Evolutionary conservation across 306 rosid genomes (phyloP).

Genomic region (Citrullus mucosospermus): DNA sequence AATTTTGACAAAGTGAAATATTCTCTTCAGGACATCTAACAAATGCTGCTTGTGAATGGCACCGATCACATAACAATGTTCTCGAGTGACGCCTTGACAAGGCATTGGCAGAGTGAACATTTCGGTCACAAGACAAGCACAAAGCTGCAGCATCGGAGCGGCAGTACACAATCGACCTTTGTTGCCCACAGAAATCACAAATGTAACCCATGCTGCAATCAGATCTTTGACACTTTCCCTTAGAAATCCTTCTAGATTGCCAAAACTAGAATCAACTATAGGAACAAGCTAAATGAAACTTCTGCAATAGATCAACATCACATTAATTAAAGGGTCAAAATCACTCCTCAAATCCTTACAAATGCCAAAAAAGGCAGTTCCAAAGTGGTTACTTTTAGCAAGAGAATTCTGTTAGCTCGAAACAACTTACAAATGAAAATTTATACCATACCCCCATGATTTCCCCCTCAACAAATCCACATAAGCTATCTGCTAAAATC

Average conservation of each 20-base stretch:
- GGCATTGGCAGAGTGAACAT: slow-evolving; percentile 92
- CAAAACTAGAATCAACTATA: background rate
- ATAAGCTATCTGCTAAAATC: background rate
- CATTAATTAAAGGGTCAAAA: background rate
- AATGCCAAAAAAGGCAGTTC: background rate
- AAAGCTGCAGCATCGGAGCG: slow-evolving; percentile 89
- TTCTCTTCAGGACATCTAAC: slow-evolving; percentile 78
- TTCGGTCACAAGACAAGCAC: slow-evolving; percentile 88
- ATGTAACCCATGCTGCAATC: slow-evolving; percentile 62
- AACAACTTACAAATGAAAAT: background rate
- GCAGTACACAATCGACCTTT: slow-evolving; percentile 85
- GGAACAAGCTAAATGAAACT: background rate
- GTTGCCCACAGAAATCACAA: slow-evolving; percentile 81
- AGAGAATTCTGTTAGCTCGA: background rate
- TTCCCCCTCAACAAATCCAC: background rate
- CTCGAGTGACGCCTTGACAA: slow-evolving; percentile 84
- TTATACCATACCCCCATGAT: background rate
- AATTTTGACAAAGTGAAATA: slow-evolving; percentile 81
- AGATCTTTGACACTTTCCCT: slow-evolving; percentile 11
- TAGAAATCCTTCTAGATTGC: slow-evolving; percentile 17
- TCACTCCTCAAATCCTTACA: background rate
- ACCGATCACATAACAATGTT: slow-evolving; percentile 76
- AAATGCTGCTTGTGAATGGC: slow-evolving; percentile 66
- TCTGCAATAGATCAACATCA: background rate
- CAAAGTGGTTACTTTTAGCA: background rate